These are phyloP conservation scores for Coprinopsis cinerea DNA, from an alignment of 768 basidiomycete species.

Conservation along the genomic window DNA sequence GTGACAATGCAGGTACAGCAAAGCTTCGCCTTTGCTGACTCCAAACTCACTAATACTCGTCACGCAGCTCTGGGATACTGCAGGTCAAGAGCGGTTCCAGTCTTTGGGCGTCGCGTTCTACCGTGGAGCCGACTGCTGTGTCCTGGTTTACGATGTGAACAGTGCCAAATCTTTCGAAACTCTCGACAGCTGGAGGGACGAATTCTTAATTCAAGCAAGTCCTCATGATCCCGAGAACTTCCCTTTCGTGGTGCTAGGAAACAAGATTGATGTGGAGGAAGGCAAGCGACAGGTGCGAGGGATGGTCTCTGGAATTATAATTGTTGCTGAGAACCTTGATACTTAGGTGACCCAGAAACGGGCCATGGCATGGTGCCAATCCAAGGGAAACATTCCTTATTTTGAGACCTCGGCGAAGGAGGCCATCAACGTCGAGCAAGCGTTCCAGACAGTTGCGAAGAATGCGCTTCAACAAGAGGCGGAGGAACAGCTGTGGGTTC, in stretches of 20 bases:
- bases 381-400: conserved; percentile 99
- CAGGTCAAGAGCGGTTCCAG: conserved; percentile 99
- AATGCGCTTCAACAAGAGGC: conserved; percentile 97
- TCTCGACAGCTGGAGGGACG: conserved; percentile 98
- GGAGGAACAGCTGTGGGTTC: conserved; percentile 84
- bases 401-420: conserved; percentile 99
- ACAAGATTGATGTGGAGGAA: conserved; percentile 99
- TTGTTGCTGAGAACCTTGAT: neutral
- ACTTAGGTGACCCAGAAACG: conserved; percentile 94
- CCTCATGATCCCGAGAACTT: conserved; percentile 99
- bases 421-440: conserved; percentile 99
- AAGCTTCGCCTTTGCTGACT: neutral
- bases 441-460: conserved; percentile 99
- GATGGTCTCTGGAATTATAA: neutral
- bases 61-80: conserved; percentile 95
- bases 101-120: conserved; percentile 99
- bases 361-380: conserved; percentile 99
- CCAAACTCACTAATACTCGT: neutral
- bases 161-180: conserved; percentile 98
- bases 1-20: conserved; percentile 92
- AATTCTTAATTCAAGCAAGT: conserved; percentile 97
- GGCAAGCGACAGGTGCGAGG: conserved; percentile 83
- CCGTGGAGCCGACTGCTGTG: conserved; percentile 98
- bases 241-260: conserved; percentile 98
- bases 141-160: conserved; percentile 98